Evolutionary conservation across 352 stramenopile species (phyloP), one percentile per base, ranked within the genome.

Genomic region (Pythium oligandrum): DNA sequence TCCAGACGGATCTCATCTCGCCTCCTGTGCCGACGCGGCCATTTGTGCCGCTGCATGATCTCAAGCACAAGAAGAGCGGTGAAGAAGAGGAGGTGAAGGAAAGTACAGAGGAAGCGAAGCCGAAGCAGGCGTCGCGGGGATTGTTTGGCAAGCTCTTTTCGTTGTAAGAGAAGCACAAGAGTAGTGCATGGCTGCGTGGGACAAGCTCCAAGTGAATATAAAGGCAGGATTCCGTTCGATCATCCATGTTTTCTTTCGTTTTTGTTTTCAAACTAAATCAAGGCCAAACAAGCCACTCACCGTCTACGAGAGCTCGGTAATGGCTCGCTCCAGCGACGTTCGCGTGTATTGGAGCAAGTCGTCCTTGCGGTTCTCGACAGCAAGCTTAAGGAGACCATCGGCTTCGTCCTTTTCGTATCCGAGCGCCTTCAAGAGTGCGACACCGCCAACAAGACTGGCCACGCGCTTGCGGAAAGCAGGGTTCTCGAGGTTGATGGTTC

Each of bases 401-500:
- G 45, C 63, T 32, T 87, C 79, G 42, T 94, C 77, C 59, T 96
- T 97, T 30, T 78, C 79, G 68, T 96, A 97, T n/a, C 90, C 90
- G 4, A 96, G 49, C 26, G 71, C 75, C 54, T 93, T 92, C 34
- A 97, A 70, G 39, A 97, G 82, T 11, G 79, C 74, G 31, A 94
- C 66, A 45, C 90, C 89, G 26, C 90, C 89, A 26, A 94, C 66
- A 6, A 96, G 70, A 44, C 75, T 83, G 33, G 75, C 80, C 42
- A 97, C 88, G 11, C 90, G 86, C 61, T 92, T 91, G 51, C 90
- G 90, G 63, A 96, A 97, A 31, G 88, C 90, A 4, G 82, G 61
- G 49, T 96, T 96, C 40, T 96, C 85, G 33, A 95, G 48, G 63
- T 96, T 96, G 61, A 97, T 96, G 17, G 74, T 83, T 8, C 84